A percentile compares a stretch with the other conserved stretches of the same genome.
phyloP scores from a whole-genome alignment of 2,329 filamentous ascomycete genomes.

The Exophiala sideris region DNA sequence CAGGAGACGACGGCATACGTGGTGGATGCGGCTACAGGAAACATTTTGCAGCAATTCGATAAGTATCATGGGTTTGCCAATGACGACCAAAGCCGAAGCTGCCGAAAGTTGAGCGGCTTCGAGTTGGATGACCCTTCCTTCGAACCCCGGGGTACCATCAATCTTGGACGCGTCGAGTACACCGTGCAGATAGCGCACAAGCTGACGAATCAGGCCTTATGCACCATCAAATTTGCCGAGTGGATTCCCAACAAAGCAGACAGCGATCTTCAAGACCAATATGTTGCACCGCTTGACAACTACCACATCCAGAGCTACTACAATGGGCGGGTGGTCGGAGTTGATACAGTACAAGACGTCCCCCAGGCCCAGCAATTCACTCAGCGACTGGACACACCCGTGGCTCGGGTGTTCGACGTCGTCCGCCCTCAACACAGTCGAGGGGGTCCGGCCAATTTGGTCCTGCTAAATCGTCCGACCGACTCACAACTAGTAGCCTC shows the following conservation, averaged over 20 bases:
- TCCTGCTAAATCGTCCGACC: slow-evolving; percentile 80
- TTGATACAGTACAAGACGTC: slow-evolving; percentile 62
- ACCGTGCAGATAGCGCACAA: slow-evolving; percentile 78
- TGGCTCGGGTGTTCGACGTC: slow-evolving; percentile 85
- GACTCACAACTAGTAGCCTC: slow-evolving; percentile 49
- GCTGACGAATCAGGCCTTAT: slow-evolving; percentile 70
- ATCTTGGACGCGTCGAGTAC: slow-evolving; percentile 84
- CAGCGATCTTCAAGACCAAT: slow-evolving; percentile 79
- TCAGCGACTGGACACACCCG: slow-evolving; percentile 69
- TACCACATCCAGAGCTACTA: slow-evolving; percentile 85
- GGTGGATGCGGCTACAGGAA: slow-evolving; percentile 80
- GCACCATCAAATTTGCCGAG: slow-evolving; percentile 87
- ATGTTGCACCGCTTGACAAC: slow-evolving; percentile 74
- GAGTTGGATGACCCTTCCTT: slow-evolving; percentile 66
- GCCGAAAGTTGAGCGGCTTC: slow-evolving; percentile 64
- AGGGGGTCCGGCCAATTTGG: slow-evolving; percentile 64
- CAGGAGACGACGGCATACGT: slow-evolving; percentile 90
- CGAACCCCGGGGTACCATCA: slow-evolving; percentile 73
- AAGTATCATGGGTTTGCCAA: slow-evolving; percentile 20
- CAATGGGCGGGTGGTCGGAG: slow-evolving; percentile 78
- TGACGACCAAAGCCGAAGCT: slow-evolving; percentile 57
- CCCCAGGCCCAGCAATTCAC: slow-evolving; percentile 50
- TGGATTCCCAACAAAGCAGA: slow-evolving; percentile 94
- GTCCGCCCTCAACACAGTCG: slow-evolving; percentile 67
- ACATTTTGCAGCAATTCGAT: slow-evolving; percentile 79